A percentile compares a stretch with the other conserved stretches of the same genome.
These are phyloP conservation scores for Whalleya microplaca DNA, from an alignment of 2,329 filamentous ascomycete species.

Conservation along the genomic window DNA sequence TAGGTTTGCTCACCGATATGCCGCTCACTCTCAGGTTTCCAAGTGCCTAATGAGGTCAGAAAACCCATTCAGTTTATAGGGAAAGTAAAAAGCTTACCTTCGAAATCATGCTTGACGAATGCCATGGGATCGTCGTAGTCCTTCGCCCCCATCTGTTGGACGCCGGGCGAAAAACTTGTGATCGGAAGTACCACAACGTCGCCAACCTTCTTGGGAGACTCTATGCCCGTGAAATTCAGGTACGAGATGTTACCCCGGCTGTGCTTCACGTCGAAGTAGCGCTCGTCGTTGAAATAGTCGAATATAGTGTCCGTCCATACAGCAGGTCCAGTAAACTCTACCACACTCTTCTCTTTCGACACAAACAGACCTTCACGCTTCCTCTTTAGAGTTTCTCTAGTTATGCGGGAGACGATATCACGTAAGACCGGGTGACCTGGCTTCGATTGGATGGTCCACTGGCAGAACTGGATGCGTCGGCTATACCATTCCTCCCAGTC, in stretches of 20 bases:
- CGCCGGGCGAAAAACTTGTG: slow-evolving; percentile 94
- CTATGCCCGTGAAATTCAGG: slow-evolving; percentile 88
- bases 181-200: slow-evolving; percentile 94
- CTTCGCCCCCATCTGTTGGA: slow-evolving; percentile 88
- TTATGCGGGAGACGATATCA: slow-evolving; percentile 85
- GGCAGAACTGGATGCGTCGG: slow-evolving; percentile 94
- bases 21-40: slow-evolving; percentile 74
- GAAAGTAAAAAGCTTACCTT: slow-evolving; percentile 63
- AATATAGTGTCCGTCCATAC: slow-evolving; percentile 94
- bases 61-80: neutral
- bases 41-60: slow-evolving; percentile 60
- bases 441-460: slow-evolving; percentile 98
- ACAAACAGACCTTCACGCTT: slow-evolving; percentile 61
- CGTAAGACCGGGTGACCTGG: slow-evolving; percentile 90
- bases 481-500: slow-evolving; percentile 98
- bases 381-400: slow-evolving; percentile 75
- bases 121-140: slow-evolving; percentile 93
- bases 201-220: slow-evolving; percentile 80
- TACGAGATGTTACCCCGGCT: slow-evolving; percentile 78
- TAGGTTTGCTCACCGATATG: slow-evolving; percentile 62
- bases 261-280: slow-evolving; percentile 80
- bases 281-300: slow-evolving; percentile 87
- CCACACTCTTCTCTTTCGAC: slow-evolving; percentile 71
- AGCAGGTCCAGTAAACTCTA: slow-evolving; percentile 93
- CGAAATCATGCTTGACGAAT: slow-evolving; percentile 96